Base-by-base conservation (phyloP, 139 green algal species). In the Coccomyxa sp. region DNA sequence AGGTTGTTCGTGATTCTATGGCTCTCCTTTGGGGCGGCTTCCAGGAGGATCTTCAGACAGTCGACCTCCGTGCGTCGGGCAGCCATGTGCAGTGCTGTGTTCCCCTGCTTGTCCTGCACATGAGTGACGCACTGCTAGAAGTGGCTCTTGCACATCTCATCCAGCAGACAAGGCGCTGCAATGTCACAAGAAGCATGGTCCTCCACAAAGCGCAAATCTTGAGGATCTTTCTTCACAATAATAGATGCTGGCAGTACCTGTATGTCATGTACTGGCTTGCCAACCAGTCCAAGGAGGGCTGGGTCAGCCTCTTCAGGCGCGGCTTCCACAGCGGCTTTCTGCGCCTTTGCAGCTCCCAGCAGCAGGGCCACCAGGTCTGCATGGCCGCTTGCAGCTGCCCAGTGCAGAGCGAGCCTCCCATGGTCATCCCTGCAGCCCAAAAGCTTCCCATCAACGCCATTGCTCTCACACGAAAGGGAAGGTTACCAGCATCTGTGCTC, bases 341-440 rank as follows among this genome's bases (percentile, higher is more conserved):
- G n/a, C 34, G 41, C 75, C 9, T 40, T 40, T 0, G 44, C 55
- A 0, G 44, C 74, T 40, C 83, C 44, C 41, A 93, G 33, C 68
- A 96, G 83, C 50, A 70, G 4, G 10, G 78, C 38, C 0, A 39
- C 73, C 10, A 89, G 68, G 0, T 73, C 34, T 8, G 6, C 8
- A 3, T 90, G 78, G 1, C 91, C 90, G 8, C 84, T 74, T 64
- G 80, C 79, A 22, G 90, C 90, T 2, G 92, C 93, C 90, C 91
- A 95, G 85, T 96, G 92, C 74, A 96, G 76, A 5, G 93, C 82
- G 0, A 90, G 93, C 38, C 93, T 87, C 1, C 87, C 87, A 38
- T 85, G 81, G 74, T 97, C 93, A 75, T 98, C 94, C 70, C 89
- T 94, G 82, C 24, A n/a, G n/a, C n/a, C n/a, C n/a, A n/a, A n/a